Base-by-base conservation (phyloP, 2,329 filamentous ascomycete genomes). In the Alternaria atra region DNA sequence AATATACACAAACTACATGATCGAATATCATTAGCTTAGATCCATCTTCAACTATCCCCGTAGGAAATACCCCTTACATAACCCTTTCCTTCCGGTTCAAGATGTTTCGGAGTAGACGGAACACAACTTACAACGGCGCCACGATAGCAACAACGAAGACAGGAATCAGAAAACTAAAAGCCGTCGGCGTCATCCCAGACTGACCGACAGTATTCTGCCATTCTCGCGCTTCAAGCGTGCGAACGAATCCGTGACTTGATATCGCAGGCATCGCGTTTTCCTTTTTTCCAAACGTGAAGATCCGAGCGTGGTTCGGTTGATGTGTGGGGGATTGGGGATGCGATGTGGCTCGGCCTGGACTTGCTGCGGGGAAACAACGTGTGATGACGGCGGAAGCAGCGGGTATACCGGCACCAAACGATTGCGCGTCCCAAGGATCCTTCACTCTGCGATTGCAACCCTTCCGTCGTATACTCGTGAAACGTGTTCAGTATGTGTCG, bases 101-200 rank as follows among this genome's bases (percentile, higher is more conserved):
- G 5, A 12, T 15, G 15, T 10, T 25, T 12, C 20, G 34, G 46
- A 50, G 35, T 12, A 25, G 20, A 15, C 25, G 25, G 25, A 23
- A 7, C 8, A 23, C 29, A 23, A 67, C 73, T 67, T 67, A 76
- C 73, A 75, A 69, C 13, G 74, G 74, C 37, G 59, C 68, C 46
- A 70, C 60, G 17, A 76, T 62, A 25, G 75, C 70, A 23, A 75
- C 60, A 4, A 74, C 51, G 17, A 76, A 70, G 1, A 76, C 63
- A 0, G 74, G 73, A 25, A 75, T 66, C 25, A 76, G 51, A 30
- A 76, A 75, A 2, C 67, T 67, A 48, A 75, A 69, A 4, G 73
- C 70, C 8, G 69, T 73, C 6, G 71, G 65, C n/a, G 72, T 72
- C 57, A 74, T 64, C 20, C 67, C 60, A 44, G 67, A 67, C 53